Percentiles rank a stretch among this genome's conserved stretches.
These are phyloP conservation scores for Agapanthus africanus DNA, from an alignment of 106 monocot genomes.

Conservation along the genomic window DNA sequence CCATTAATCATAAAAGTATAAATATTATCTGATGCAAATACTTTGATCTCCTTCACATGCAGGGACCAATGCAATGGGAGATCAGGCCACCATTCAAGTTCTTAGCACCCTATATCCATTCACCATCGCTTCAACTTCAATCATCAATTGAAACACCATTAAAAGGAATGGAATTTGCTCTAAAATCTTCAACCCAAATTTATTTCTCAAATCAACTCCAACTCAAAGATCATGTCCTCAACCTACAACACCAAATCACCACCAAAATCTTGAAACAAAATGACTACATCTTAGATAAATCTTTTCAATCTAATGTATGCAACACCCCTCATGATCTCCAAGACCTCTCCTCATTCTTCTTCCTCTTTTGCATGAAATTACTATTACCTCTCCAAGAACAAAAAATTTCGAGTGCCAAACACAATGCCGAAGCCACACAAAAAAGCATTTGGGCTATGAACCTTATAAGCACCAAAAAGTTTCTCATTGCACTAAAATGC, in stretches of 20 bases:
- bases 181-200: constrained; percentile 23
- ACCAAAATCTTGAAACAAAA: constrained; percentile 14
- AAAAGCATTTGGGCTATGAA: constrained; percentile 6
- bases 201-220: constrained; percentile 1
- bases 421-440: constrained; percentile 4
- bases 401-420: constrained; percentile 12
- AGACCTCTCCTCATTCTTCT: constrained; percentile 44
- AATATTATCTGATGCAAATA: too few relatives aligned
- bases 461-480: constrained; percentile 18
- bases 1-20: too few relatives aligned
- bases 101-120: not conserved
- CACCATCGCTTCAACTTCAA: constrained; percentile 22
- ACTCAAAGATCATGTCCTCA: constrained; percentile 16
- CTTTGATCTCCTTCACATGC: too few relatives aligned
- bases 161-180: constrained; percentile 58
- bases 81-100: constrained; percentile 20
- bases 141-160: constrained; percentile 23
- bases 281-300: constrained; percentile 8
- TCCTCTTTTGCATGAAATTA: constrained; percentile 50
- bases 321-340: constrained; percentile 6
- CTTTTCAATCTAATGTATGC: not conserved
- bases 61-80: constrained; percentile 50
- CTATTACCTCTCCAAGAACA: constrained; percentile 7
- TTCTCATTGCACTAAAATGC: constrained; percentile 34
- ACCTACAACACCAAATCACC: constrained; percentile 24